Conservation (phyloP, 1,139 yeast species). For the Pichia sp. region DNA sequence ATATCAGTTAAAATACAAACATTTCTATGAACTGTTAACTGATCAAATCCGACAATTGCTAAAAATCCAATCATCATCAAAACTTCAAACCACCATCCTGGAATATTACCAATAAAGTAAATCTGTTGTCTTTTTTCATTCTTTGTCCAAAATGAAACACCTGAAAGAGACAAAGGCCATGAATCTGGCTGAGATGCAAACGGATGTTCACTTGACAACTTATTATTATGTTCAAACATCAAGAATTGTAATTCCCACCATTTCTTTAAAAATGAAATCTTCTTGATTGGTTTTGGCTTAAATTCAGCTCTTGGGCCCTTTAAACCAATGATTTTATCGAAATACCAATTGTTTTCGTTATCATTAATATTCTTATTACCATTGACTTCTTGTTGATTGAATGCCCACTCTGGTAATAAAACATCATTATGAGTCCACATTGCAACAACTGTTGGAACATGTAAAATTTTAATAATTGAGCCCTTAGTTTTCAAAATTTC, state of each 20-base stretch:
- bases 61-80: conserved; percentile 58
- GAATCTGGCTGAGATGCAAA: conserved; percentile 88
- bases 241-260: conserved; percentile 83
- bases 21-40: conserved; percentile 69
- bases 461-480: conserved; percentile 62
- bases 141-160: conserved; percentile 95
- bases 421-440: conserved; percentile 91
- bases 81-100: conserved; percentile 90
- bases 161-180: conserved; percentile 91
- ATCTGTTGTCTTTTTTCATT: conserved; percentile 56
- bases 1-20: conserved; percentile 47
- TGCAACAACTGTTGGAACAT: conserved; percentile 82
- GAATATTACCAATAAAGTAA: conserved; percentile 80
- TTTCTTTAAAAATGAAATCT: conserved; percentile 69
- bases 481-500: conserved; percentile 62
- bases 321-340: conserved; percentile 67
- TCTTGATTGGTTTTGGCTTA: conserved; percentile 50
- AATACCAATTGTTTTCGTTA: conserved; percentile 61
- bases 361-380: conserved; percentile 82
- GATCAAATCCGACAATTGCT: conserved; percentile 66
- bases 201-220: conserved; percentile 83
- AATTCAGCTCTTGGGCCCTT: conserved; percentile 55
- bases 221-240: conserved; percentile 92
- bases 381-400: conserved; percentile 84
- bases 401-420: conserved; percentile 90